phyloP scores from a whole-genome alignment of 768 basidiomycete species.

The Suillus subaureus region DNA sequence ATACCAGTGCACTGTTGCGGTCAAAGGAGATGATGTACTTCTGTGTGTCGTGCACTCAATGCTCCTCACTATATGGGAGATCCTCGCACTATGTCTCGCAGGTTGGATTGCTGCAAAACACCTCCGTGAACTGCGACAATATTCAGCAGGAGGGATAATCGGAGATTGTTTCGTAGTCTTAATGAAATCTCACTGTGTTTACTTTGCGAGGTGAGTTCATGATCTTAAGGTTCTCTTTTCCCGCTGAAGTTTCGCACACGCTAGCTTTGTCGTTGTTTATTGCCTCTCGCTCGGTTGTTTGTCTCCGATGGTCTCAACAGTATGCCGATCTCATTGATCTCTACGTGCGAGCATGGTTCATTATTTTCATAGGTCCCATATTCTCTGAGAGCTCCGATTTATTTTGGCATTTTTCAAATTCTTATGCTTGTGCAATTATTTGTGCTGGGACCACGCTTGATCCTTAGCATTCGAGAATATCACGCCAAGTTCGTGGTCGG shows the following conservation, averaged over 20 bases:
- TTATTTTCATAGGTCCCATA: not conserved
- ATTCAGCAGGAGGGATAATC: not conserved
- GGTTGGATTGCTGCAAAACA: not conserved
- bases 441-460: not conserved
- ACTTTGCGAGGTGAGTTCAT: not conserved
- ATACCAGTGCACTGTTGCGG: not conserved
- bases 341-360: not conserved
- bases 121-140: not conserved
- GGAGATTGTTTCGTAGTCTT: not conserved
- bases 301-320: not conserved
- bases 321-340: not conserved
- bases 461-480: not conserved
- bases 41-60: not conserved
- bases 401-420: not conserved
- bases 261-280: not conserved
- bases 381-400: not conserved
- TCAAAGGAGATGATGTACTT: not conserved
- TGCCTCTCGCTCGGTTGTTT: not conserved
- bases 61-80: not conserved
- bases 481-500: not conserved
- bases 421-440: not conserved
- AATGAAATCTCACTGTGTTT: not conserved
- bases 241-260: not conserved
- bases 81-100: not conserved
- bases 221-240: not conserved